Percentiles rank a stretch among this genome's conserved stretches.
phyloP scores from a whole-genome alignment of 345 rosid species.

The Orychophragmus violaceus region DNA sequence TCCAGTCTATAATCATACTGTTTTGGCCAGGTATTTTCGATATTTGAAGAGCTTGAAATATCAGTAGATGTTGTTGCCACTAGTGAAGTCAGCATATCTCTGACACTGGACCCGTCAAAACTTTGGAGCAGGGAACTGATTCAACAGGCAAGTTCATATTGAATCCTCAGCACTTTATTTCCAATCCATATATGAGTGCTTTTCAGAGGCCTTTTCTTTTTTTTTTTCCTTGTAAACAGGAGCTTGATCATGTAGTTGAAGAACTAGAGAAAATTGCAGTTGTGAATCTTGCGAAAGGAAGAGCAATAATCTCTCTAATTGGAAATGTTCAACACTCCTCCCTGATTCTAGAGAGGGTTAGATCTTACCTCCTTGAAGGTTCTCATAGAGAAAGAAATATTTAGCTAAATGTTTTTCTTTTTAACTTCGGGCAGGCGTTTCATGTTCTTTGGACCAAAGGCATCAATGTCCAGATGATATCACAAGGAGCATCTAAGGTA shows the following conservation, averaged over 20 bases:
- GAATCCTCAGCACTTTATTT: not conserved
- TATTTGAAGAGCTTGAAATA: slow-evolving; percentile 88
- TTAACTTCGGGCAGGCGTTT: slow-evolving; percentile 51
- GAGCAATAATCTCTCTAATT: slow-evolving; percentile 91
- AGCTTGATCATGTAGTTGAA: slow-evolving; percentile 96
- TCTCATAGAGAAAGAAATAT: not conserved
- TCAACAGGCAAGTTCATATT: slow-evolving; percentile 75
- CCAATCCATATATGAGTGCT: not conserved
- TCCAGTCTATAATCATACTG: not conserved
- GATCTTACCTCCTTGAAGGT: slow-evolving; percentile 14
- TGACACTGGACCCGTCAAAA: slow-evolving; percentile 95
- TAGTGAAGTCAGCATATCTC: slow-evolving; percentile 97
- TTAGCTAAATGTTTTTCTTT: not conserved
- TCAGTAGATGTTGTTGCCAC: slow-evolving; percentile 99
- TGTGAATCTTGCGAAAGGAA: slow-evolving; percentile 73
- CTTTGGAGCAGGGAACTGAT: slow-evolving; percentile 97
- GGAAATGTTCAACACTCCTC: slow-evolving; percentile 94
- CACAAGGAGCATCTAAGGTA: slow-evolving; percentile 99
- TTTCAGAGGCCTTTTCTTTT: not conserved
- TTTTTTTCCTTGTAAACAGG: slow-evolving; percentile 39
- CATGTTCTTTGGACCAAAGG: slow-evolving; percentile 74
- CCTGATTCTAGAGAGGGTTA: slow-evolving; percentile 87
- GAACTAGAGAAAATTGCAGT: slow-evolving; percentile 96
- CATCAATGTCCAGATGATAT: slow-evolving; percentile 98
- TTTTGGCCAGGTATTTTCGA: slow-evolving; percentile 75